Evolutionary conservation across 176 grass and related monocot species (phyloP).

Genomic region (bread wheat (Triticum aestivum)): DNA sequence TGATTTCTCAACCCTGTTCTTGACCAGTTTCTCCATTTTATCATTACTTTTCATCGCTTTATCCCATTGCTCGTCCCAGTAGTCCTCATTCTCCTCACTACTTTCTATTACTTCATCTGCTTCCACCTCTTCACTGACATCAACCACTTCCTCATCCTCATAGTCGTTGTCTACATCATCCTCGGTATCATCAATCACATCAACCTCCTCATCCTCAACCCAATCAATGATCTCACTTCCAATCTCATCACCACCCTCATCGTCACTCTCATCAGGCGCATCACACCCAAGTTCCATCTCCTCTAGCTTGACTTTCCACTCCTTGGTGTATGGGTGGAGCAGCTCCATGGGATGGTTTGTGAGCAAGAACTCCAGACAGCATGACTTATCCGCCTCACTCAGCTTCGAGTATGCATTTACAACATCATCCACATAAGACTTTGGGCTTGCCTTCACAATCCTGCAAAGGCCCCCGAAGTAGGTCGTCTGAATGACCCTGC

Average conservation of each 20-base stretch:
- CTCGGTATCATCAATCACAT: slow-evolving; percentile 35
- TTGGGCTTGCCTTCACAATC: slow-evolving; percentile 73
- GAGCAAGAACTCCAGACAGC: slow-evolving; percentile 83
- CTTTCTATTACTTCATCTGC: slow-evolving; percentile 28
- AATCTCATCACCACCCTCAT: slow-evolving; percentile 37
- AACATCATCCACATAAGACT: slow-evolving; percentile 91
- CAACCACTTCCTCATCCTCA: slow-evolving; percentile 44
- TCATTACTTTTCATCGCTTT: slow-evolving; percentile 67
- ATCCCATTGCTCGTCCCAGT: slow-evolving; percentile 76
- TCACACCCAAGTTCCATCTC: slow-evolving; percentile 94
- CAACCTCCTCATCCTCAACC: slow-evolving; percentile 55
- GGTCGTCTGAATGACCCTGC: slow-evolving; percentile 43
- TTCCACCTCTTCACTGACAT: slow-evolving; percentile 28
- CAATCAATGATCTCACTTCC: slow-evolving; percentile 43
- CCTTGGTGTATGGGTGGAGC: slow-evolving; percentile 89
- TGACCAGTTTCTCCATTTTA: slow-evolving; percentile 88
- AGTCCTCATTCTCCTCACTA: slow-evolving; percentile 50
- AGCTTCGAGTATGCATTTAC: slow-evolving; percentile 86
- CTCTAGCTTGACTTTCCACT: slow-evolving; percentile 95
- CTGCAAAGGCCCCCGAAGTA: slow-evolving; percentile 85
- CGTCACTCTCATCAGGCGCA: slow-evolving; percentile 68
- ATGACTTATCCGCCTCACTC: slow-evolving; percentile 49
- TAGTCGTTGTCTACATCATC: slow-evolving; percentile 9
- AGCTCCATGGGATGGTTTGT: slow-evolving; percentile 84
- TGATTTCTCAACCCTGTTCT: slow-evolving; percentile 54